These are phyloP conservation scores for Pseudozyma thailandica DNA, from an alignment of 1,284 basidiomycete species.

Conservation along the genomic window DNA sequence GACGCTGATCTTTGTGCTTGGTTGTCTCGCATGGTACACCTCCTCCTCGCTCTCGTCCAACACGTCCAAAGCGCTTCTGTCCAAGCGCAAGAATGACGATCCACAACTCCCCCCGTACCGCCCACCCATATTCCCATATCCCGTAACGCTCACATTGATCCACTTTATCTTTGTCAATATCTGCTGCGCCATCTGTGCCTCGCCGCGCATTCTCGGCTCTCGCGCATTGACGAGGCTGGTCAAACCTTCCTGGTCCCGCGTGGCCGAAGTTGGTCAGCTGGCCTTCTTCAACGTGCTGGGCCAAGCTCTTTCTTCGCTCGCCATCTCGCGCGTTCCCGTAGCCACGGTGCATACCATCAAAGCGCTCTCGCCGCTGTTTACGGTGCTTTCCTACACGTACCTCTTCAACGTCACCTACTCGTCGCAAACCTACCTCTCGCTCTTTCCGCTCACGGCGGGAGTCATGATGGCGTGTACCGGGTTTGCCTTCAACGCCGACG, in stretches of 20 bases:
- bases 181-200: conserved; percentile 77
- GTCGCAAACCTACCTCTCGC: conserved; percentile 86
- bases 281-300: conserved; percentile 91
- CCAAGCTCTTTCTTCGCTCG: conserved; percentile 95
- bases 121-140: conserved; percentile 78
- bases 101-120: background rate
- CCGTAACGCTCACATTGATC: conserved; percentile 92
- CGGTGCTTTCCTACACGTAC: conserved; percentile 90
- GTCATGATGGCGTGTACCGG: conserved; percentile 98
- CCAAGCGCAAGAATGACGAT: conserved; percentile 13
- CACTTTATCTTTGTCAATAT: conserved; percentile 93
- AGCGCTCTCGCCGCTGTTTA: conserved; percentile 96
- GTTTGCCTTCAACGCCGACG: conserved; percentile 80
- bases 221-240: conserved; percentile 60
- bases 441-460: conserved; percentile 91
- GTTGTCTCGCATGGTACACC: conserved; percentile 66
- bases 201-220: conserved; percentile 37
- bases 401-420: conserved; percentile 94
- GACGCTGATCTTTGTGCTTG: conserved; percentile 45
- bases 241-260: conserved; percentile 77
- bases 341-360: conserved; percentile 89
- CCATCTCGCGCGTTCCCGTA: conserved; percentile 93
- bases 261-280: conserved; percentile 87
- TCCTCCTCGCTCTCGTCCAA: conserved; percentile 88
- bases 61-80: conserved; percentile 85